A percentile compares a stretch with the other conserved stretches of the same genome.
These are phyloP conservation scores for Colletotrichum shisoi DNA, from an alignment of 2,329 filamentous ascomycete genomes.

Conservation along the genomic window DNA sequence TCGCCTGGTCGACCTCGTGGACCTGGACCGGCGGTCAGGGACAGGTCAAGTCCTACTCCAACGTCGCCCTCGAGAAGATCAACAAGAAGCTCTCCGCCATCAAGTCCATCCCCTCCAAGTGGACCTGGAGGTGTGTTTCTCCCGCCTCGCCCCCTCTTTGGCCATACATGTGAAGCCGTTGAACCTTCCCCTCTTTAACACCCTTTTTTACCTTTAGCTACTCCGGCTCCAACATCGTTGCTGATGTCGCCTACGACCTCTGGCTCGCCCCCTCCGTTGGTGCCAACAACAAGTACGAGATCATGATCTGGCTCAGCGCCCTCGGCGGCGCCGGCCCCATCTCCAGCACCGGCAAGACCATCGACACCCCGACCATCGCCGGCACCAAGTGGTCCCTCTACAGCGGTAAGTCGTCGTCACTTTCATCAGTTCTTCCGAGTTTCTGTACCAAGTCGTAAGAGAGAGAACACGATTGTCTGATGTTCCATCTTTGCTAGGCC, in stretches of 20 bases:
- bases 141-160: fast-evolving
- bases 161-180: no score
- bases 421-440: not conserved
- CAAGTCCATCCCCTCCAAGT: slow-evolving; percentile 48
- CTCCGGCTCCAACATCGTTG: slow-evolving; percentile 57
- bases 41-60: slow-evolving; percentile 57
- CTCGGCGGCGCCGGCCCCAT: slow-evolving; percentile 43
- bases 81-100: slow-evolving; percentile 50
- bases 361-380: slow-evolving; percentile 63
- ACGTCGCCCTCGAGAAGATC: slow-evolving; percentile 51
- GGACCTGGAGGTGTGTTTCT: slow-evolving; percentile 46
- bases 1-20: slow-evolving; percentile 55
- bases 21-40: slow-evolving; percentile 51
- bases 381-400: slow-evolving; percentile 64
- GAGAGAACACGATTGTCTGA: not conserved
- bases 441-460: not conserved
- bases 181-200: not conserved
- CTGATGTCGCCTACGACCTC: slow-evolving; percentile 67
- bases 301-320: slow-evolving; percentile 43
- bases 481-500: slow-evolving; percentile 47
- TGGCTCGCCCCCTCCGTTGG: slow-evolving; percentile 60
- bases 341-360: slow-evolving; percentile 57
- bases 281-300: slow-evolving; percentile 55
- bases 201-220: slow-evolving; percentile 47
- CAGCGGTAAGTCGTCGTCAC: slow-evolving; percentile 33